Evolutionary conservation across 257 asterid species (phyloP), one percentile per base, ranked within the genome.

Genomic region (Scutellaria baicalensis): DNA sequence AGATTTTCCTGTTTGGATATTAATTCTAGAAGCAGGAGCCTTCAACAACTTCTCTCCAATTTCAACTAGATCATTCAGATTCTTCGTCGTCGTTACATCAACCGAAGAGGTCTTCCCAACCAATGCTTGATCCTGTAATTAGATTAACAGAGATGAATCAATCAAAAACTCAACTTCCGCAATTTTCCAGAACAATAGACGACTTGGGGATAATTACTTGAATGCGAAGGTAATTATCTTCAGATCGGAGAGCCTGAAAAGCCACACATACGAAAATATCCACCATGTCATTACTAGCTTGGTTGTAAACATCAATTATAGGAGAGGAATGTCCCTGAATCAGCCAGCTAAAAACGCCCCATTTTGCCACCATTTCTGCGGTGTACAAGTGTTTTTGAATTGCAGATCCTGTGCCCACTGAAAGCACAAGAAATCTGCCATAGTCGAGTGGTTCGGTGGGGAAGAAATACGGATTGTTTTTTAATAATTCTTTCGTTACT

Each of bases 311-410:
- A 12, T 86, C 88, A 17, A 86, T 13, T 7, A 86, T 66, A 10
- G 93, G 93, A 0, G 70, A n/a, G 0, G 82, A 71, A 31, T 49
- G 48, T 7, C 81, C 82, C 6, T 84, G 86, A 39, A 80, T 36
- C 17, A 86, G 1, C 93, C 93, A 86, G 4, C 86, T 81, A 18
- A 86, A 39, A 8, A 80, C 2, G 8, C 88, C 88, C 93, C 93
- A 87, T 12, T 73, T 68, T 2, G 85, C 75, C 0, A 83, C 80
- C 76, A 12, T 68, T 61, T 87, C 66, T 27, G 88, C 86, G 48
- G 71, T 75, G 20, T 74, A 86, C 43, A 64, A 80, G 38, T 69
- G 70, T 47, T 82, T 88, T 4, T 52, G 75, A 66, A 80, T 87
- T 0, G 79, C 78, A 1, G 82, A 13, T 4, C 94, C 91, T 0